Conservation (phyloP, 305 asterid species). For the Fraxinus albicans region DNA sequence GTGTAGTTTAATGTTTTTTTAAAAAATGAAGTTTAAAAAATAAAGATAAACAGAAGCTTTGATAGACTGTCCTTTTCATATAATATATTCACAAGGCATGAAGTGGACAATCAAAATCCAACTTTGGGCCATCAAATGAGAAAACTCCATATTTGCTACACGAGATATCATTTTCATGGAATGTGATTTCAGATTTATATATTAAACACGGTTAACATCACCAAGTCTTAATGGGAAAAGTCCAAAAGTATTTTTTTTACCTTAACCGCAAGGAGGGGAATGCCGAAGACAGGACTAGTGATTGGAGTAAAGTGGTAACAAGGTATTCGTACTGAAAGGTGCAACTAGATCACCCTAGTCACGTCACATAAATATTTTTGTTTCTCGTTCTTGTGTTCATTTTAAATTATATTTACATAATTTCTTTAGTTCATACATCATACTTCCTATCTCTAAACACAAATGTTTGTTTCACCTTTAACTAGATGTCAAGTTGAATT, state of each 20-base stretch:
- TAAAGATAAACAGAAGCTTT: neutral
- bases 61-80: neutral
- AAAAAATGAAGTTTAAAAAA: no score
- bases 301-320: no score
- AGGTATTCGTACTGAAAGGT: no score
- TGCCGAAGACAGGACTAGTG: no score
- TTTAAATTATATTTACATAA: neutral
- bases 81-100: no score
- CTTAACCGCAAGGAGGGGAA: no score
- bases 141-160: neutral
- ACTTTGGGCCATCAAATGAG: no score
- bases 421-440: neutral
- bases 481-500: neutral
- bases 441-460: neutral
- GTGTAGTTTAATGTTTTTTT: no score
- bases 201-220: neutral
- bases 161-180: neutral
- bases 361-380: neutral
- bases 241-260: neutral
- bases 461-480: neutral
- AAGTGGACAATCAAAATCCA: no score
- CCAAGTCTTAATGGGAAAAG: neutral
- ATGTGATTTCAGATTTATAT: neutral
- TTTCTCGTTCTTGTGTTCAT: neutral
- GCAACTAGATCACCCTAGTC: no score